Conservation (phyloP, 179 eudicot species). For the Nepenthes alata region DNA sequence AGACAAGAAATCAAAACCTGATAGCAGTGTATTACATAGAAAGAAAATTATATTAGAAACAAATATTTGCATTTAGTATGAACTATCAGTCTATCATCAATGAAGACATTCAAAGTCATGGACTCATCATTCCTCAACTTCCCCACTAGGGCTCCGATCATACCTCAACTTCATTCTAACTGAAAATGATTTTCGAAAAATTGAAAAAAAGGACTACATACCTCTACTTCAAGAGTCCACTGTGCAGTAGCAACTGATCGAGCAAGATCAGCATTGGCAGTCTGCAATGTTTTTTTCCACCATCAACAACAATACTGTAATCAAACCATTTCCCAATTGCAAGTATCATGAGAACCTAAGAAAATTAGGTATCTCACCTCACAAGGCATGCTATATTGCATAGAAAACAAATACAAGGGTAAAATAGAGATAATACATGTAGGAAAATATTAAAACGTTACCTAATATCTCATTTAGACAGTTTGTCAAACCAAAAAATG, state of each 20-base stretch:
- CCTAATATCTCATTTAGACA: too few species aligned
- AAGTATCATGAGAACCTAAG: not conserved
- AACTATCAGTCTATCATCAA: too few species aligned
- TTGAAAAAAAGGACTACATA: conserved; percentile 18
- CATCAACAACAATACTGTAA: conserved; percentile 2
- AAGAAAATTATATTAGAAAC: too few species aligned
- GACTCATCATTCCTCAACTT: not conserved
- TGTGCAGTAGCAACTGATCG: conserved; percentile 68
- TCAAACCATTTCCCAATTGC: not conserved
- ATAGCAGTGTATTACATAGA: too few species aligned
- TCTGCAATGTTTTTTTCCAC: conserved; percentile 37
- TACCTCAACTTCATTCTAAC: not conserved
- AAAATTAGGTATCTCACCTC: not conserved
- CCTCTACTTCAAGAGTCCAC: conserved; percentile 83
- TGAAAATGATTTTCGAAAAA: not conserved
- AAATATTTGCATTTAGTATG: too few species aligned
- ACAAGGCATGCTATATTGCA: not conserved
- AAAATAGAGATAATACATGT: not conserved
- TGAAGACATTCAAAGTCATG: too few species aligned
- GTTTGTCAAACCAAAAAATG: too few species aligned
- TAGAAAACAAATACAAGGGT: not conserved
- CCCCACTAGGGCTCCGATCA: not conserved
- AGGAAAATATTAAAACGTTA: too few species aligned
- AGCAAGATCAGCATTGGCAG: conserved; percentile 79
- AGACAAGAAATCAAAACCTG: too few species aligned